Conservation (phyloP, 2,329 filamentous ascomycete genomes). For the Colletotrichum tropicicola region DNA sequence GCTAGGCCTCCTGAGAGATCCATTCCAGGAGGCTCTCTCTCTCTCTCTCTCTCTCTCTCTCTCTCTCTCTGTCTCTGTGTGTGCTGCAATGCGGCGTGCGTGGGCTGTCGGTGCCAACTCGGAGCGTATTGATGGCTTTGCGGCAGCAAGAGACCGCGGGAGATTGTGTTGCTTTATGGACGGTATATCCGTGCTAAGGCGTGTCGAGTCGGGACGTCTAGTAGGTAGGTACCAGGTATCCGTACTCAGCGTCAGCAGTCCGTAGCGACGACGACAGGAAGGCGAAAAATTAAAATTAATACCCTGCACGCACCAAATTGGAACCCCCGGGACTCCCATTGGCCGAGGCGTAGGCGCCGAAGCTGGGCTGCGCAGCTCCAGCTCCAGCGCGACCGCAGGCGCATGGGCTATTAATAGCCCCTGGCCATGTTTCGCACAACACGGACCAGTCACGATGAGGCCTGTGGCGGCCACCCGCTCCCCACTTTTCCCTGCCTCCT, state of each 20-base stretch:
- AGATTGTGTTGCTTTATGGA: no score
- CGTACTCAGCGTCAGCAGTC: neutral
- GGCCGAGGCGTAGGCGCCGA: slow-evolving; percentile 26
- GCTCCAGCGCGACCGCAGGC: slow-evolving; percentile 7
- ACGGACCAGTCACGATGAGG: slow-evolving; percentile 28
- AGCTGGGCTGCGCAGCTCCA: neutral
- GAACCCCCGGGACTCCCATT: slow-evolving; percentile 8
- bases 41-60: no score
- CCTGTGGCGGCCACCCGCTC: slow-evolving; percentile 7
- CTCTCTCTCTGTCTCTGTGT: no score
- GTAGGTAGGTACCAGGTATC: no score
- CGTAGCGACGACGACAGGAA: neutral
- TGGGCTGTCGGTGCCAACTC: no score
- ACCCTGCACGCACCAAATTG: slow-evolving; percentile 14
- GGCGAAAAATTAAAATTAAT: slow-evolving; percentile 2
- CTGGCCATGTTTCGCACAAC: slow-evolving; percentile 26
- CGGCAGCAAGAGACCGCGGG: no score
- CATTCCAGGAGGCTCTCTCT: neutral
- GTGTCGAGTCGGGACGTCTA: no score
- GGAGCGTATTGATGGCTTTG: neutral
- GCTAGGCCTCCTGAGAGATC: neutral
- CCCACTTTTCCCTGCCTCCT: neutral
- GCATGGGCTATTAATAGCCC: slow-evolving; percentile 30
- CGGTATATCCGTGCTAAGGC: neutral
- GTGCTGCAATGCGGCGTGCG: no score